phyloP scores from a whole-genome alignment of 1,284 basidiomycete genomes.

The Pholiota adiposa region DNA sequence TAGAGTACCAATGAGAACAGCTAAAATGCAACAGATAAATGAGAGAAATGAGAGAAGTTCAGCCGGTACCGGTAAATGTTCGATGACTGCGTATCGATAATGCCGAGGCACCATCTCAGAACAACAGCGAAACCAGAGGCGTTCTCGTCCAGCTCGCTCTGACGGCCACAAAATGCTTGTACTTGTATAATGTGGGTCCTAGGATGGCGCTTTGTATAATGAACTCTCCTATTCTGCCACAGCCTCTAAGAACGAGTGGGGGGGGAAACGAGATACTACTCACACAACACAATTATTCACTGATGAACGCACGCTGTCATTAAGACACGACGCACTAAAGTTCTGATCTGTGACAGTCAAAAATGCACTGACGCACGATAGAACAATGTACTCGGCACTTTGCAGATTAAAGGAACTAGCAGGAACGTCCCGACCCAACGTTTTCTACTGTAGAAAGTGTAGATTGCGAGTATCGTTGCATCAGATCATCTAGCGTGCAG shows the following conservation, averaged over 20 bases:
- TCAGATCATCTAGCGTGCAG: too few relatives aligned
- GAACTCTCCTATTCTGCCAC: slow-evolving; percentile 22
- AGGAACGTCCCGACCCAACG: slow-evolving; percentile 15
- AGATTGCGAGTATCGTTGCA: slow-evolving; percentile 6
- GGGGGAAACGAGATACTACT: too few relatives aligned
- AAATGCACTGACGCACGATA: slow-evolving; percentile 15
- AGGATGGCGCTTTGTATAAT: slow-evolving; percentile 18
- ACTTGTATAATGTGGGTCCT: slow-evolving; percentile 18
- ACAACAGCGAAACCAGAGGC: slow-evolving; percentile 21
- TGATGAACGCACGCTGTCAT: slow-evolving; percentile 10
- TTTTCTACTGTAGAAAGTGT: slow-evolving; percentile 20
- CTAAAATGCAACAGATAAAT: slow-evolving; percentile 4
- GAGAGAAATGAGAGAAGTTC: too few relatives aligned
- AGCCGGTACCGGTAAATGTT: too few relatives aligned
- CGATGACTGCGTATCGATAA: slow-evolving; percentile 15
- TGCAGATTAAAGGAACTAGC: slow-evolving; percentile 8
- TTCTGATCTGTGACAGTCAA: slow-evolving; percentile 16
- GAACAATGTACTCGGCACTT: too few relatives aligned
- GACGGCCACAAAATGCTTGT: slow-evolving; percentile 19
- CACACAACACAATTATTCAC: slow-evolving; percentile 19
- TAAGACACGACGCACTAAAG: slow-evolving; percentile 18
- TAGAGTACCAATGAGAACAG: slow-evolving; percentile 16
- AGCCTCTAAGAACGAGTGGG: too few relatives aligned
- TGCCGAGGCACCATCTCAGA: slow-evolving; percentile 16
- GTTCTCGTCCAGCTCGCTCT: slow-evolving; percentile 19